Evolutionary conservation across 352 stramenopile genomes (phyloP), one percentile per base, ranked within the genome.

Genomic region (Pythium sukuiense): DNA sequence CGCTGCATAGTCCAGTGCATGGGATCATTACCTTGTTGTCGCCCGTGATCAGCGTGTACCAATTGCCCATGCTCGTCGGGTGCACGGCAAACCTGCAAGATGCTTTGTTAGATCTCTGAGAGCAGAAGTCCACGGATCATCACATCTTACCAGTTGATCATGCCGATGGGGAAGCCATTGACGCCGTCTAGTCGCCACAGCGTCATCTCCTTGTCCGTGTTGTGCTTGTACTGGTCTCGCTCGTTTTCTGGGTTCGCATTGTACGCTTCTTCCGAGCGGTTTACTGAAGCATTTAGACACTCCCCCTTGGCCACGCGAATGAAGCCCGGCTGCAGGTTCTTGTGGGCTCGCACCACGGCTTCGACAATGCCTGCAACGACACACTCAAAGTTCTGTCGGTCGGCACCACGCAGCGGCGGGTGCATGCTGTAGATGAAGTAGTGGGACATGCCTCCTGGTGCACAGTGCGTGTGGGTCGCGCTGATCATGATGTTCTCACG

Each of bases 191-290:
- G 79, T 3, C 86, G 76, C 76, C 96, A 93, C 2, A 98, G 71
- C 18, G 88, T 89, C 90, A 98, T 97, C 52, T 92, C 87, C 64
- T 97, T 97, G 76, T 98, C 93, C 20, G 89, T 97, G 59, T 98
- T 82, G 59, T 89, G 67, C 49, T 81, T 71, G 69, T 93, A 98
- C 29, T 74, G 67, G 13, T 71, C 76, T 11, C 92, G 81, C 66
- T 98, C 93, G 1, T 81, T 63, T 32, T 73, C 53, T 20, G 93
- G 93, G 58, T 98, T 98, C 13, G 91, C 79, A 14, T 91, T 70
- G 71, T 98, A 98, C 16, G 86, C 90, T n/a, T 95, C 89, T 0
- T 82, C 75, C 0, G 88, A 97, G 1, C 93, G 79, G 65, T 98
- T 98, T 59, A 97, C 92, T 6, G 89, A 95, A 39, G 77, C 85